A percentile compares a stretch with the other conserved stretches of the same genome.
phyloP scores from a whole-genome alignment of 2,329 filamentous ascomycete species.

The Aureobasidium subglaciale region DNA sequence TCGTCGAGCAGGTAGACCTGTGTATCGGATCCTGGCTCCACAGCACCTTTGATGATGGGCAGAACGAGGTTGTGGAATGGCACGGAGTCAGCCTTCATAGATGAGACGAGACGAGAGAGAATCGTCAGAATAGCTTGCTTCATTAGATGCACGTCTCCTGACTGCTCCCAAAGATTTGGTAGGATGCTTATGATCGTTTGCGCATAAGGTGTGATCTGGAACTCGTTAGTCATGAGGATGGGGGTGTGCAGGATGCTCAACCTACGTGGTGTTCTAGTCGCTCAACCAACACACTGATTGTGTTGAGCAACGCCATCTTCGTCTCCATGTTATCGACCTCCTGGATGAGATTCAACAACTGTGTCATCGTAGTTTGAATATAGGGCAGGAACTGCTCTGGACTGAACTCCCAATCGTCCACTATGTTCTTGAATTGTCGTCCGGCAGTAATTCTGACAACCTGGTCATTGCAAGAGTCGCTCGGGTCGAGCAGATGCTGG shows the following conservation, averaged over 20 bases:
- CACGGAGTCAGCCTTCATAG: slow-evolving; percentile 71
- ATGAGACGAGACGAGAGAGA: slow-evolving; percentile 74
- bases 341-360: slow-evolving; percentile 69
- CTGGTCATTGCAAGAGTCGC: slow-evolving; percentile 72
- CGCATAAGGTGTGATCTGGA: slow-evolving; percentile 52
- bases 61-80: slow-evolving; percentile 74
- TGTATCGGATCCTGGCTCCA: slow-evolving; percentile 65
- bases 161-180: slow-evolving; percentile 76
- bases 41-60: slow-evolving; percentile 73
- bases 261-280: slow-evolving; percentile 67
- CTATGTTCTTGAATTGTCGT: slow-evolving; percentile 70
- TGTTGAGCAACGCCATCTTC: slow-evolving; percentile 83
- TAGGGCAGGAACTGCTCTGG: slow-evolving; percentile 69
- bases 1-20: slow-evolving; percentile 85
- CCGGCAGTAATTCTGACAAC: slow-evolving; percentile 90
- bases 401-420: slow-evolving; percentile 78
- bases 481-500: slow-evolving; percentile 71
- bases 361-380: slow-evolving; percentile 63
- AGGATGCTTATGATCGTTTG: slow-evolving; percentile 76
- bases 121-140: slow-evolving; percentile 89
- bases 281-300: slow-evolving; percentile 71
- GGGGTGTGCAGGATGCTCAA: slow-evolving; percentile 19
- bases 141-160: slow-evolving; percentile 81
- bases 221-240: slow-evolving; percentile 27
- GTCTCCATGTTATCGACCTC: slow-evolving; percentile 79